These are phyloP conservation scores for Hygrocybe coccinea DNA, from an alignment of 768 basidiomycete species.

Conservation along the genomic window DNA sequence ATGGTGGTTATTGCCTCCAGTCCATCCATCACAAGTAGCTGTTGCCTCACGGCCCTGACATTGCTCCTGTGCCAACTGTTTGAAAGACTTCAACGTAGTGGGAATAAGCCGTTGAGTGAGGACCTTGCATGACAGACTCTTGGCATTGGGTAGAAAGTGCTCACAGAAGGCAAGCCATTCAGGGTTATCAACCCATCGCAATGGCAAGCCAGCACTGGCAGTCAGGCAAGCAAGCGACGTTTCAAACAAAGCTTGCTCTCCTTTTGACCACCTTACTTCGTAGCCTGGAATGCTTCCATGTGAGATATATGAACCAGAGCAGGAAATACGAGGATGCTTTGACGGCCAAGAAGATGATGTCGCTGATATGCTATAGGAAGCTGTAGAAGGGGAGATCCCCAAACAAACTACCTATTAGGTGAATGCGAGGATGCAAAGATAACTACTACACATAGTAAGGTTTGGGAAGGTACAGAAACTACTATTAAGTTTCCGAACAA, in stretches of 20 bases:
- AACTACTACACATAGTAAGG: too few relatives aligned
- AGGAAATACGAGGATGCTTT: not conserved
- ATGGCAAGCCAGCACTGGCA: constrained; percentile 15
- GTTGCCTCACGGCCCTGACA: constrained; percentile 19
- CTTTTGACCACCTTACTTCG: too few relatives aligned
- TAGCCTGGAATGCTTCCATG: not conserved
- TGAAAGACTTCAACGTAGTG: not conserved
- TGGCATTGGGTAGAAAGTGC: constrained; percentile 10
- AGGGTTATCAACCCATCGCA: constrained; percentile 20
- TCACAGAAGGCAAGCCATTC: constrained; percentile 16
- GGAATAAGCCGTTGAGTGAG: constrained; percentile 15
- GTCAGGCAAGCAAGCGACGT: constrained; percentile 8
- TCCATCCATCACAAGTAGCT: constrained; percentile 36
- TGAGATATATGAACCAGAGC: not conserved
- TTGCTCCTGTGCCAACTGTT: not conserved
- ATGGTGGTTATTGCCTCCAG: constrained; percentile 28
- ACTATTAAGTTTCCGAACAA: too few relatives aligned
- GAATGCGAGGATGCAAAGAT: too few relatives aligned
- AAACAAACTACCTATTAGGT: too few relatives aligned
- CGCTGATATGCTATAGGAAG: not conserved
- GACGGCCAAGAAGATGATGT: not conserved
- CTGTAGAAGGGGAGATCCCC: too few relatives aligned
- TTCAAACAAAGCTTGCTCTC: constrained; percentile 3
- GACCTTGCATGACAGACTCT: not conserved
- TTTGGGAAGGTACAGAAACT: too few relatives aligned